These are phyloP conservation scores for Porcisia hertigi DNA, from an alignment of 208 protist species.

Conservation along the genomic window DNA sequence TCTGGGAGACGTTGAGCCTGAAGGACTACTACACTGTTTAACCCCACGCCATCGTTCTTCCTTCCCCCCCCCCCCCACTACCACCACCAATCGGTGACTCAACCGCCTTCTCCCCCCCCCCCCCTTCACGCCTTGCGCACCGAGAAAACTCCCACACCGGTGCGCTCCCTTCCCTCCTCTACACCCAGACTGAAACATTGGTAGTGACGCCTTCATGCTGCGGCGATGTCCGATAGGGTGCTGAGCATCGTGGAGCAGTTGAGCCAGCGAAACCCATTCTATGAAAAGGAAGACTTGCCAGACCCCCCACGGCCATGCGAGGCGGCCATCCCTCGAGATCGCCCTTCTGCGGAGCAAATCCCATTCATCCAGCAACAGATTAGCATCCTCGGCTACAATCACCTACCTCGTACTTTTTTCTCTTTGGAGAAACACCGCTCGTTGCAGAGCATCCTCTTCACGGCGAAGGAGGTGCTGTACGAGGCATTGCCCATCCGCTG, in stretches of 20 bases:
- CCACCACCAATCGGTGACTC: not conserved
- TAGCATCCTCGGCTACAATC: slow-evolving; percentile 86
- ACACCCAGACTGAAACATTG: not conserved
- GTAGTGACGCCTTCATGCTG: not conserved
- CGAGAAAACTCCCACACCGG: not conserved
- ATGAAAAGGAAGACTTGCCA: slow-evolving; percentile 43
- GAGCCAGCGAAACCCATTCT: slow-evolving; percentile 69
- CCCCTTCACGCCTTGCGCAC: not conserved
- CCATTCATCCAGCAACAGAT: slow-evolving; percentile 74
- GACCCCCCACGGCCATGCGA: slow-evolving; percentile 76
- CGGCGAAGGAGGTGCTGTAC: slow-evolving; percentile 74
- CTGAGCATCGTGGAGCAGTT: slow-evolving; percentile 63
- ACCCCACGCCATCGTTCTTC: not conserved
- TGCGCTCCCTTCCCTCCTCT: not conserved
- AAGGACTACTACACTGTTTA: not conserved
- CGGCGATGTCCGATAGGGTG: slow-evolving; percentile 22
- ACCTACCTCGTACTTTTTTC: slow-evolving; percentile 91
- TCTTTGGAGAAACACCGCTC: slow-evolving; percentile 88
- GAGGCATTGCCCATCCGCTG: slow-evolving; percentile 92
- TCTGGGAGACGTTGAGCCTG: not conserved
- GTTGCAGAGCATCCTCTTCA: slow-evolving; percentile 81
- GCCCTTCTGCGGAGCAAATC: slow-evolving; percentile 57
- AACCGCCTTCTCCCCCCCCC: not conserved
- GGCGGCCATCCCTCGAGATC: slow-evolving; percentile 50
- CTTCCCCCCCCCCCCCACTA: not conserved